Base-by-base conservation (phyloP, 169 alveolate species). In the Eimeria mitis region DNA sequence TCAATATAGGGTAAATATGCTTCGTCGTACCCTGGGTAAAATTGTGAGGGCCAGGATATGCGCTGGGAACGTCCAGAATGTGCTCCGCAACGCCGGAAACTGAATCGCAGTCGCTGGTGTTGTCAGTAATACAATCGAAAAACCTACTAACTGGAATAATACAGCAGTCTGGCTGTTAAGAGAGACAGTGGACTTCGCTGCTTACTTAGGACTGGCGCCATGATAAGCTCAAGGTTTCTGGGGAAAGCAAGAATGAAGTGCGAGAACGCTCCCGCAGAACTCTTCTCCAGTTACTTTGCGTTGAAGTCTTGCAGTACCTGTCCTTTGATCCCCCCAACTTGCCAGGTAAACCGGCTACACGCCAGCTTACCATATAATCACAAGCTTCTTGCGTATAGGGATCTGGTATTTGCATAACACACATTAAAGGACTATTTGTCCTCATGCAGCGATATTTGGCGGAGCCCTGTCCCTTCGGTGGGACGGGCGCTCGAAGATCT, bases 21-120 rank as follows among this genome's bases (percentile, higher is more conserved):
- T 23, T 14, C 54, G 34, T 68, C 95, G 8, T 91, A 91, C 95
- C 78, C 31, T 96, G 97, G 14, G 98, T 95, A 34, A 76, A 84
- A 14, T 94, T 85, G 95, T 97, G 98, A 25, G 95, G 91, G 61
- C 98, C 98, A 83, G 98, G 98, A 95, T 97, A 97, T 7, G 89
- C 78, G 37, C 85, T 56, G 14, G 96, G 97, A n/a, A 97, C 96
- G 65, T 95, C 95, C n/a, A 97, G 95, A 73, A 97, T 92, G 76
- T 96, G 96, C 90, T 81, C 91, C 68, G 71, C 96, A 47, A 94
- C 49, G 31, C 96, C 96, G 44, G 75, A 42, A 28, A 94, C 96
- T 94, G 89, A 40, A 40, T 23, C 90, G 52, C 90, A 83, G 23
- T 44, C 68, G 40, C 68, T 47, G 28, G 44, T n/a, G 40, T 25